These are phyloP conservation scores for Komagataella mondaviorum DNA, from an alignment of 805 yeast species.

Conservation along the genomic window DNA sequence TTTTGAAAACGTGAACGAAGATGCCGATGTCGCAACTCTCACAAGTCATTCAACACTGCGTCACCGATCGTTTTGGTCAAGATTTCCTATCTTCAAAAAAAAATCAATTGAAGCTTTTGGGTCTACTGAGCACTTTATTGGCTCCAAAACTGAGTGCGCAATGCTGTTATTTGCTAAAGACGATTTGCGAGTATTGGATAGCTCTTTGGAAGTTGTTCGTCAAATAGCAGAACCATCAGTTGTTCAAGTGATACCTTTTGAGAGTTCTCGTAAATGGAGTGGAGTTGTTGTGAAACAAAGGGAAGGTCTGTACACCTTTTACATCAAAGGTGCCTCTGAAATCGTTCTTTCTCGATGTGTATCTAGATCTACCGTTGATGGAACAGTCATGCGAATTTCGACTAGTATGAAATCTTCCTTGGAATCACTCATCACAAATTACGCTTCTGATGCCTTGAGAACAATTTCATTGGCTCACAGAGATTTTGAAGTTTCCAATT, in stretches of 20 bases:
- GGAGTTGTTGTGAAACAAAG: slow-evolving; percentile 49
- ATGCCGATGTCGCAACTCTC: slow-evolving; percentile 3
- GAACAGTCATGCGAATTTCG: slow-evolving; percentile 14
- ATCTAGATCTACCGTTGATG: slow-evolving; percentile 19
- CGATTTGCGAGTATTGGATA: slow-evolving; percentile 31
- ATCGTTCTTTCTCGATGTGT: slow-evolving; percentile 55
- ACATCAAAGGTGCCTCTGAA: slow-evolving; percentile 92
- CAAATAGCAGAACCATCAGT: slow-evolving; percentile 25
- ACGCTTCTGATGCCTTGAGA: slow-evolving; percentile 73
- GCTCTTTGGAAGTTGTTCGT: slow-evolving; percentile 30
- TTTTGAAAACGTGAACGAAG: slow-evolving; percentile 45
- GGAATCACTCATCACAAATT: slow-evolving; percentile 21
- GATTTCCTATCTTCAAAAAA: neutral
- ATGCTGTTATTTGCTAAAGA: slow-evolving; percentile 54
- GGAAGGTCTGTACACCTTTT: slow-evolving; percentile 40
- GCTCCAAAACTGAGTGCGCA: slow-evolving; percentile 94
- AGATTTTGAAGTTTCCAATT: slow-evolving; percentile 36
- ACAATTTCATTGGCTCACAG: slow-evolving; percentile 81
- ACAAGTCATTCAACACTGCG: neutral
- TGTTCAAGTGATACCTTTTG: slow-evolving; percentile 78
- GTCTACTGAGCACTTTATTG: slow-evolving; percentile 50
- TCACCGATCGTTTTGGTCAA: neutral
- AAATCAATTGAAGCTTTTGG: neutral
- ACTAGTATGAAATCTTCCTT: slow-evolving; percentile 16
- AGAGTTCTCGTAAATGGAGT: slow-evolving; percentile 87